Percentiles rank a stretch among this genome's conserved stretches.
These are phyloP conservation scores for Cadophora sp. DNA, from an alignment of 2,329 filamentous ascomycete genomes.

Conservation along the genomic window DNA sequence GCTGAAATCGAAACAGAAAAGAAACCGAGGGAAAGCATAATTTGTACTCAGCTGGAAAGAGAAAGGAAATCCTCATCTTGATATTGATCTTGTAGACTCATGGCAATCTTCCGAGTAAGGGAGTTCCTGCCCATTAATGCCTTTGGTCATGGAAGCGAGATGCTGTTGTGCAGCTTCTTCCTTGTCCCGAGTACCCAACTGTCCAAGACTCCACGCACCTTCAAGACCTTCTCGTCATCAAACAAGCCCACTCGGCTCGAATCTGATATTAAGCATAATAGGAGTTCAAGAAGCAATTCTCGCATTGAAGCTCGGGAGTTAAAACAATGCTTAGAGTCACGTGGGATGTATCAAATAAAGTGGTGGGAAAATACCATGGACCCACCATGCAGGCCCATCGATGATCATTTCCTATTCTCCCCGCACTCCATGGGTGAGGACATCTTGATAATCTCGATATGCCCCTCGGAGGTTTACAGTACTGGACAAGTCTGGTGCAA, in stretches of 20 bases:
- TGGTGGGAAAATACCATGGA: neutral
- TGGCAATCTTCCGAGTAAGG: neutral
- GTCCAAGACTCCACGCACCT: neutral
- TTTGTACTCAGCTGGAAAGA: neutral
- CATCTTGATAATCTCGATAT: neutral
- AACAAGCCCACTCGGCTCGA: neutral
- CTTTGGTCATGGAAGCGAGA: neutral
- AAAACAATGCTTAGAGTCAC: slow-evolving; percentile 5
- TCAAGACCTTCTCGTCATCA: slow-evolving; percentile 1
- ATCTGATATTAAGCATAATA: slow-evolving; percentile 5
- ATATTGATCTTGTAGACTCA: slow-evolving; percentile 1
- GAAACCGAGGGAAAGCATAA: neutral
- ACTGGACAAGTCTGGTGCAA: neutral
- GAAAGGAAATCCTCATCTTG: neutral
- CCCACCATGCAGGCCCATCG: neutral
- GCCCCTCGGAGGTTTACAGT: neutral
- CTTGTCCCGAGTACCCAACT: neutral
- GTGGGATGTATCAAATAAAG: slow-evolving; percentile 10
- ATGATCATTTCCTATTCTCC: neutral
- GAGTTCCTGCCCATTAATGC: neutral
- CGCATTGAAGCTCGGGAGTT: slow-evolving; percentile 4
- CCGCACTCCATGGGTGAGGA: neutral
- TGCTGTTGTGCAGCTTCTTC: neutral
- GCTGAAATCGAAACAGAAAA: slow-evolving; percentile 6
- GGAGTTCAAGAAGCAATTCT: slow-evolving; percentile 5